Conservation (phyloP, 1,284 basidiomycete species). For the Pisolithus thermaeus region DNA sequence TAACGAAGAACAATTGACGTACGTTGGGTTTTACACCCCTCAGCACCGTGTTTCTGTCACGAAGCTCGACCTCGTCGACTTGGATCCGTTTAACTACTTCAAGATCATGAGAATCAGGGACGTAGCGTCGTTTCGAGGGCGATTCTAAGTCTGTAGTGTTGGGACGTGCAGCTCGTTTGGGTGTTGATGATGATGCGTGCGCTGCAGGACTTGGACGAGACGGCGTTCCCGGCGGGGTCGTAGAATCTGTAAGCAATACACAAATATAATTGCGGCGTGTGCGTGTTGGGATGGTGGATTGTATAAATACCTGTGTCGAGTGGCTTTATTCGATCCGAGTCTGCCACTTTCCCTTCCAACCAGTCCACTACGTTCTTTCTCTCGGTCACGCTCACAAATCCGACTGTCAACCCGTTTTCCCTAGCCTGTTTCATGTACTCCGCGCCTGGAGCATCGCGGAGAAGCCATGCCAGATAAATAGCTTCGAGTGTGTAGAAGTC, state of each 20-base stretch:
- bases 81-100: slow-evolving; percentile 82
- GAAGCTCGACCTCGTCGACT: slow-evolving; percentile 65
- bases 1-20: slow-evolving; percentile 16
- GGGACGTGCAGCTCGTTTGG: slow-evolving; percentile 28
- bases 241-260: slow-evolving; percentile 31
- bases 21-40: slow-evolving; percentile 75
- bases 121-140: slow-evolving; percentile 70
- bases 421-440: slow-evolving; percentile 86
- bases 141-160: slow-evolving; percentile 35
- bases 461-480: slow-evolving; percentile 74
- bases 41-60: slow-evolving; percentile 71
- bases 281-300: neutral
- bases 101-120: slow-evolving; percentile 69
- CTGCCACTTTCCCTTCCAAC: slow-evolving; percentile 61
- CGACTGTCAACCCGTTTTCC: slow-evolving; percentile 62
- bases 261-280: neutral
- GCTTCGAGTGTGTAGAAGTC: slow-evolving; percentile 79
- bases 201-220: slow-evolving; percentile 26
- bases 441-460: slow-evolving; percentile 65
- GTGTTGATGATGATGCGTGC: slow-evolving; percentile 31
- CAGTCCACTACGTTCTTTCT: slow-evolving; percentile 80
- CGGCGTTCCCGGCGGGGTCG: slow-evolving; percentile 64
- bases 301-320: slow-evolving; percentile 42
- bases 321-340: slow-evolving; percentile 54
- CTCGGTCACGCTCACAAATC: slow-evolving; percentile 84